Evolutionary conservation across 2,329 filamentous ascomycete genomes (phyloP), one percentile per base, ranked within the genome.

Genomic region (Nigrospora sphaerica): DNA sequence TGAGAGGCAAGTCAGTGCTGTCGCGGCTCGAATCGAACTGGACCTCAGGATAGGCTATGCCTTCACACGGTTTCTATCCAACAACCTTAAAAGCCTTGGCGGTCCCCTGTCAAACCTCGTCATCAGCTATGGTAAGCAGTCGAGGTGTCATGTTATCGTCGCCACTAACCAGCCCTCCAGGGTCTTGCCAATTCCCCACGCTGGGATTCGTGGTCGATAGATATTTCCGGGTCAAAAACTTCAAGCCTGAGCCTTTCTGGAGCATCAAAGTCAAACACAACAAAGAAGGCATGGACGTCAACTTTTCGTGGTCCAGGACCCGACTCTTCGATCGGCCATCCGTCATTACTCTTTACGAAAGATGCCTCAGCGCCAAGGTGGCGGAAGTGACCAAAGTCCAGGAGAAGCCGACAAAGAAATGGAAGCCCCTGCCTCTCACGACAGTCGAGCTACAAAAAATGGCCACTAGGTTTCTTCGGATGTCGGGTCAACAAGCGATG

Each of bases 381-480:
- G 92, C 90, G 17, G 86, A 81, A 54, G 87, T 98, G 16, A 85
- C 75, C 32, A 95, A 89, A 57, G 88, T 96, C 46, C 82, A 88
- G 54, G 88, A 91, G 61, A 96, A 95, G 61, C 88, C 90, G 1
- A 95, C 91, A 1, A 90, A 84, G 59, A 96, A 95, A 67, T 96
- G 86, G 85, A 92, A 92, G 57, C 93, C 93, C 0, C 68, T 98
- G 12, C 93, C 93, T 5, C 72, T 98, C 53, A 98, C 93, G 0
- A 98, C 93, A 0, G 91, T 98, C 17, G 93, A 97, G 63, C 72
- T 98, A 17, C 93, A 98, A 62, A 98, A 97, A 68, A 92, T 91
- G 68, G 92, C 93, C 12, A 95, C 88, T 53, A 79, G 83, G 28
- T 89, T 95, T 58, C 75, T 98, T 19, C 82, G 83, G n/a, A 88